Evolutionary conservation across 164 flowering plant genomes (phyloP), one percentile per base, ranked within the genome.

Genomic region (Tetrastigma voinierianum): DNA sequence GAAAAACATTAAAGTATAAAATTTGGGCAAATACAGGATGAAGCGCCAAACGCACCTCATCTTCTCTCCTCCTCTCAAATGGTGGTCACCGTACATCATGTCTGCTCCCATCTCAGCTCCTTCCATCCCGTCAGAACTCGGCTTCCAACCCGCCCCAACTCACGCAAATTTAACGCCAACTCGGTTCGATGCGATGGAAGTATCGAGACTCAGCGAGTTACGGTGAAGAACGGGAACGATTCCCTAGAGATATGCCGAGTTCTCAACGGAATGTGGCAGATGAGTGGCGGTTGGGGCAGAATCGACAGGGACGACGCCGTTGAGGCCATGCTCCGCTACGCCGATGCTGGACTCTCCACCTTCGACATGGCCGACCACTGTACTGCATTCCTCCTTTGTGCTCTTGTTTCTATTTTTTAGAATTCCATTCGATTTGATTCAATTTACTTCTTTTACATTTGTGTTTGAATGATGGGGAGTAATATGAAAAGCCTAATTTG

Each of bases 311-410:
- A 88, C 61, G 87, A 75, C 70, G 97, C 97, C 67, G 95, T 91
- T 17, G 86, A 91, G 10, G 96, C 96, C 57, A 94, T 94, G 98
- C 95, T 91, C 51, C 78, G 78, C 5, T 82, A 91, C 68, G 81
- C 93, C 44, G 96, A 94, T 67, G 84, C 88, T 65, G 97, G 98
- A 9, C 86, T 93, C 69, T 74, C 93, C 66, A 91, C 98, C 68
- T 93, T 91, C 75, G 98, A 91, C 81, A 87, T 93, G 96, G 94
- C 98, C 58, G 96, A 93, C 67, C 90, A 86, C 82, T 91, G 97
- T 91, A 80, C 44, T 70, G 64, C 45, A 6, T 13, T 3, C 13
- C 49, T 19, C 25, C 51, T 47, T 44, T 18, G 11, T 21, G 15
- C 40, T 13, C 43, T 65, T 49, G 6, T 61, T 54, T 46, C 32